phyloP scores from a whole-genome alignment of 495 filamentous ascomycete genomes.

The Daldinia vernicosa region DNA sequence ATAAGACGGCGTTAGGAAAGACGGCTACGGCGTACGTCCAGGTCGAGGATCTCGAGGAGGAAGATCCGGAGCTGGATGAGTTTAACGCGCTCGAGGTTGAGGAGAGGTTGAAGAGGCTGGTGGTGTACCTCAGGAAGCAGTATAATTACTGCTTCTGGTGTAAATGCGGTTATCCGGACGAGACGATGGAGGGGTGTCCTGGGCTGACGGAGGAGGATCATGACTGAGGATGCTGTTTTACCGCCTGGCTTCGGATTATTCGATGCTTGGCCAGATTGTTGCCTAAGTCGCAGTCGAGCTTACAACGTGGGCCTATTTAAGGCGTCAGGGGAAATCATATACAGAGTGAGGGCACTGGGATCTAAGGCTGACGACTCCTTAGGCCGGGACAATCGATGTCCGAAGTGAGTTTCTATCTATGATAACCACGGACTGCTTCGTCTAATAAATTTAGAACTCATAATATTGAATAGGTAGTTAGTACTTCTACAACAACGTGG shows the following conservation, averaged over 20 bases:
- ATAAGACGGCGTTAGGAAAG: slow-evolving; percentile 58
- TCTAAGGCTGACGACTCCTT: too few relatives aligned
- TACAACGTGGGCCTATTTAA: too few relatives aligned
- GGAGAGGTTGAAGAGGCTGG: slow-evolving; percentile 71
- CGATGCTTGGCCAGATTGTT: too few relatives aligned
- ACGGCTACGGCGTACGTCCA: slow-evolving; percentile 52
- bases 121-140: slow-evolving; percentile 72
- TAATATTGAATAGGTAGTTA: too few relatives aligned
- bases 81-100: slow-evolving; percentile 74
- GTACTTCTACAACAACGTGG: too few relatives aligned
- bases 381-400: too few relatives aligned
- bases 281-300: too few relatives aligned
- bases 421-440: too few relatives aligned
- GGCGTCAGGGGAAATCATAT: too few relatives aligned
- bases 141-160: slow-evolving; percentile 97
- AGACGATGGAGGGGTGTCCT: slow-evolving; percentile 85
- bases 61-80: slow-evolving; percentile 84
- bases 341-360: too few relatives aligned
- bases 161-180: slow-evolving; percentile 77
- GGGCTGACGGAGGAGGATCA: slow-evolving; percentile 92
- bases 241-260: too few relatives aligned
- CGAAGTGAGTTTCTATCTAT: too few relatives aligned
- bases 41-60: slow-evolving; percentile 80
- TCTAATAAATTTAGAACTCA: background rate
- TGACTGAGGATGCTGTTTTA: slow-evolving; percentile 59